These are phyloP conservation scores for Cladophialophora immunda DNA, from an alignment of 2,329 filamentous ascomycete species.

Conservation along the genomic window DNA sequence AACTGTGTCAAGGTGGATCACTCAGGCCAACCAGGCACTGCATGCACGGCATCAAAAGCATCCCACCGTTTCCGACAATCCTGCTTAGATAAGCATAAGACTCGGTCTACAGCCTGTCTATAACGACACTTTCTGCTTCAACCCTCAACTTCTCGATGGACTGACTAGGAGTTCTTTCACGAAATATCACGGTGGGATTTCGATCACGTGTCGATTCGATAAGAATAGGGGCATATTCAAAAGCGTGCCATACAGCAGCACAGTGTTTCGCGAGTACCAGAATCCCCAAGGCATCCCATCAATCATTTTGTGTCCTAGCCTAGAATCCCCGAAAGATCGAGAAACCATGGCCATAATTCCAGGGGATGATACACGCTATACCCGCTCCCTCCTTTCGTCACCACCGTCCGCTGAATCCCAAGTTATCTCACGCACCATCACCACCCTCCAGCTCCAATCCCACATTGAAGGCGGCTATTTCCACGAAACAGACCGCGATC, in stretches of 20 bases:
- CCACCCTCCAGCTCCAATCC: slow-evolving; percentile 57
- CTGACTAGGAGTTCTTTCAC: not conserved
- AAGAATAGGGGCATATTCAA: not conserved
- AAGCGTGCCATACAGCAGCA: not conserved
- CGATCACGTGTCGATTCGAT: not conserved
- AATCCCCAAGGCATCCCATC: not conserved
- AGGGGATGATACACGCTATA: slow-evolving; percentile 19
- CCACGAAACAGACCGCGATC: slow-evolving; percentile 66
- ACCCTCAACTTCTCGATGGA: not conserved
- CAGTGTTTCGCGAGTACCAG: not conserved
- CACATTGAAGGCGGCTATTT: slow-evolving; percentile 74
- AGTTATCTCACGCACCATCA: slow-evolving; percentile 51
- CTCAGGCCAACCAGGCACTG: not conserved
- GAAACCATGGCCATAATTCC: slow-evolving; percentile 10
- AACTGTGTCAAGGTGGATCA: not conserved
- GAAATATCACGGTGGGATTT: not conserved
- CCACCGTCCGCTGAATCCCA: slow-evolving; percentile 44
- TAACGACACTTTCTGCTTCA: not conserved
- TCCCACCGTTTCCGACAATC: not conserved
- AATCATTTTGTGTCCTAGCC: not conserved
- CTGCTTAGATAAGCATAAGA: not conserved
- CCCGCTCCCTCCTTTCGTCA: slow-evolving; percentile 15
- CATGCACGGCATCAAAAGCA: slow-evolving; percentile 1
- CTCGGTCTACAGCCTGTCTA: not conserved
- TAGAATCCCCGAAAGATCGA: not conserved